Evolutionary conservation across 305 asterid species (phyloP), one percentile per base, ranked within the genome.

Genomic region (Fraxinus ornus): DNA sequence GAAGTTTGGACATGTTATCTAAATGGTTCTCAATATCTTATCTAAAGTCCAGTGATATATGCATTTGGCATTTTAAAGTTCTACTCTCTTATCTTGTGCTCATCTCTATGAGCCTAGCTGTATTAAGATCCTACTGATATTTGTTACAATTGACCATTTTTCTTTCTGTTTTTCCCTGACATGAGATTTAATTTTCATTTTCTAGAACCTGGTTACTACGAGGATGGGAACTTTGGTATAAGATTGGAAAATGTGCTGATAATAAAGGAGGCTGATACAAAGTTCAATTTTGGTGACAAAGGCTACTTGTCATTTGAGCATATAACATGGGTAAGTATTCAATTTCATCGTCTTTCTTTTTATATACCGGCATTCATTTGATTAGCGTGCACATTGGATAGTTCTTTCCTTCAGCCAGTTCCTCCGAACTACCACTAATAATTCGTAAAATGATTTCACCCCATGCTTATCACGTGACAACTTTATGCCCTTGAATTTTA

Each of bases 131-230:
- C 41, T 32, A 71, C 41, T 17, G 76, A 71, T 70, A 70, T 70
- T 70, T 70, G 37, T 70, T 24, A 33, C 37, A 12, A 62, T 39
- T 52, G 52, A 13, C 72, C 35, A 44, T 32, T 77, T 82, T 73
- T 82, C 66, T 36, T 81, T 39, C 41, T 39, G 7, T 75, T 75
- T 24, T 68, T 68, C 22, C 75, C 19, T 49, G 36, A 62, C 80
- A 80, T 35, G 74, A 77, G 80, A 74, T 78, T 72, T 79, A 74
- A 84, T 78, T 41, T 85, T 80, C 75, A 4, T 79, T 80, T 86
- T 85, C 62, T 90, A 96, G 99, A 96, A 89, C 99, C 99, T 75
- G 99, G 99, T 76, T 96, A 94, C 81, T 96, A 96, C 1, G 99
- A 96, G 90, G 98, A 96, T 79, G 99, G 99, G 37, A 92, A 91